phyloP scores from a whole-genome alignment of 345 rosid genomes.

The Salix dunnii region DNA sequence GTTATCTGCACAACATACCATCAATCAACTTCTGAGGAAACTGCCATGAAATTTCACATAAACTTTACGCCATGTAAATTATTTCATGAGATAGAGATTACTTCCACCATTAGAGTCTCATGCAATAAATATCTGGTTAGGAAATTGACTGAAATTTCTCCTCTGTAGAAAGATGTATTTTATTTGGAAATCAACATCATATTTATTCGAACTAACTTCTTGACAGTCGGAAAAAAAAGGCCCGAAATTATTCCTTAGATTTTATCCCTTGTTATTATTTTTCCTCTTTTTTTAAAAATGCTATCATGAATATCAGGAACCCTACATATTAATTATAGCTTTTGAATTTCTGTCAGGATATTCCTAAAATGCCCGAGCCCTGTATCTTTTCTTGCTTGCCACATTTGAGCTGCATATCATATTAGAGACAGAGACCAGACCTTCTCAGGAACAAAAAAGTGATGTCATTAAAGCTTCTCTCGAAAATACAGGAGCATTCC shows the following conservation, averaged over 20 bases:
- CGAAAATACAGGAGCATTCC: neutral
- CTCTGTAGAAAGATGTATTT: neutral
- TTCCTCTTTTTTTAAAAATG: too few species aligned
- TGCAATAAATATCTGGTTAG: neutral
- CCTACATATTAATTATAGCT: neutral
- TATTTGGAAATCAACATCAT: neutral
- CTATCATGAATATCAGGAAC: neutral
- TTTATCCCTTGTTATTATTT: neutral
- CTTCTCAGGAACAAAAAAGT: neutral
- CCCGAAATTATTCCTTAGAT: too few species aligned
- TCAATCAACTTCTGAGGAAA: neutral
- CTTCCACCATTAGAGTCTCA: neutral
- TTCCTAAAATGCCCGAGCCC: neutral
- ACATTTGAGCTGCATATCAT: neutral
- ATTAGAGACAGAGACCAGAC: neutral
- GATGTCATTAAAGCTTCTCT: slow-evolving; percentile 9
- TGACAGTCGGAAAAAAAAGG: too few species aligned
- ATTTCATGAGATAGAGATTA: neutral
- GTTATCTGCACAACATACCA: slow-evolving; percentile 47
- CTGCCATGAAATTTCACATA: neutral
- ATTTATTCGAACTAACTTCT: neutral
- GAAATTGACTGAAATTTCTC: neutral
- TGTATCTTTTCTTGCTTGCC: neutral
- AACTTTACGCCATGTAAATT: neutral
- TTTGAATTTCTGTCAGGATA: too few species aligned